Evolutionary conservation across 2,329 filamentous ascomycete genomes (phyloP).

Genomic region (Aspergillus quadrilineatus): DNA sequence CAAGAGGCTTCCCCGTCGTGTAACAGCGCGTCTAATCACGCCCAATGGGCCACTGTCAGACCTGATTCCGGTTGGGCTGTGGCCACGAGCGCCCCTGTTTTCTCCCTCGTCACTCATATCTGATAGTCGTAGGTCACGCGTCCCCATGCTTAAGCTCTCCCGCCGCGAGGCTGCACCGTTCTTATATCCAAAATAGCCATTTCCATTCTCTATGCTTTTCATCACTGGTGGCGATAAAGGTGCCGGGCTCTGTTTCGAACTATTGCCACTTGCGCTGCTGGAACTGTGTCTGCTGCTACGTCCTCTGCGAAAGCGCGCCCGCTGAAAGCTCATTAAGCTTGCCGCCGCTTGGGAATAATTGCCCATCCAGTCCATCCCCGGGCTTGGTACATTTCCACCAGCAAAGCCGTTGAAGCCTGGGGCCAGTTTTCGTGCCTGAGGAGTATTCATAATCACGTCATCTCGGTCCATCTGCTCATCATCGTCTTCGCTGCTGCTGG

Average conservation of each 20-base stretch:
- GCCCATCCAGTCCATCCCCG: constrained; percentile 62
- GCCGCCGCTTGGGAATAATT: constrained; percentile 67
- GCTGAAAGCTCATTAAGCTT: constrained; percentile 77
- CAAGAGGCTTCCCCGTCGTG: constrained; percentile 81
- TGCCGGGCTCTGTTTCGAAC: constrained; percentile 65
- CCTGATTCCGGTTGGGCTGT: constrained; percentile 36
- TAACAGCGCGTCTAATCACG: constrained; percentile 80
- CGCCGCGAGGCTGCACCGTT: constrained; percentile 60
- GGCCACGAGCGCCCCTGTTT: constrained; percentile 34
- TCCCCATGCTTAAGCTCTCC: constrained; percentile 87
- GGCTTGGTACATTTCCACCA: constrained; percentile 50
- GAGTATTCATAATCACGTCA: constrained; percentile 75
- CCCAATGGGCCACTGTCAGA: constrained; percentile 62
- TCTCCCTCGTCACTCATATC: constrained; percentile 79
- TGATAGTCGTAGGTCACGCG: constrained; percentile 80
- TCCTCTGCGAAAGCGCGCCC: constrained; percentile 57
- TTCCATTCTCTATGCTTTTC: constrained; percentile 54
- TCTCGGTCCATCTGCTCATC: constrained; percentile 64
- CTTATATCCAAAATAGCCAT: constrained; percentile 55
- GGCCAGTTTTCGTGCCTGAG: constrained; percentile 66
- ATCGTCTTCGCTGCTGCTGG: constrained; percentile 67
- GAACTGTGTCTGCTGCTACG: constrained; percentile 65
- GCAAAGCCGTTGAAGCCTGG: constrained; percentile 48
- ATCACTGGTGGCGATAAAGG: constrained; percentile 74
- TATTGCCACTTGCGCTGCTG: constrained; percentile 68